Conservation (phyloP, 169 alveolate genomes). For the Perkinsus olseni region DNA sequence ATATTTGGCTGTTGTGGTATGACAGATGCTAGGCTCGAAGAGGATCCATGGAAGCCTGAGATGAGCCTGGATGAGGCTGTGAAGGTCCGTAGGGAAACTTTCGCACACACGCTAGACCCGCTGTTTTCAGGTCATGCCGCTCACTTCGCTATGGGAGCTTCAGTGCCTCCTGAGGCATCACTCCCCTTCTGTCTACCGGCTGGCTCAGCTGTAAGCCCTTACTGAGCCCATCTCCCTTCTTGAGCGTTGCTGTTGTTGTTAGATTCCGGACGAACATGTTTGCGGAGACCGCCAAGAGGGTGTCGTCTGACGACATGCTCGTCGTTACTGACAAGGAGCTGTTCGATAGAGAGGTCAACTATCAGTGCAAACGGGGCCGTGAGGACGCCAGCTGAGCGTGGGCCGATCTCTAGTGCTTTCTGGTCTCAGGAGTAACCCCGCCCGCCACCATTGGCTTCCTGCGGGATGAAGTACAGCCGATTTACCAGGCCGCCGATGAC, state of each 20-base stretch:
- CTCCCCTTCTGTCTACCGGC: not conserved
- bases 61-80: not conserved
- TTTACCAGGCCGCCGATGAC: not conserved
- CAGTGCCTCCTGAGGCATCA: not conserved
- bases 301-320: not conserved
- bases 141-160: not conserved
- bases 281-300: not conserved
- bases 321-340: not conserved
- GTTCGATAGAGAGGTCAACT: not conserved
- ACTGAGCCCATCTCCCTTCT: not conserved
- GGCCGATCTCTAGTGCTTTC: not conserved
- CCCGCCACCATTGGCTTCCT: not conserved
- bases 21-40: not conserved
- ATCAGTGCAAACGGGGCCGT: not conserved
- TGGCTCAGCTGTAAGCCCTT: not conserved
- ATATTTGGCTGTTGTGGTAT: not conserved
- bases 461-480: not conserved
- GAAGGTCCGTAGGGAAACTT: not conserved
- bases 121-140: not conserved
- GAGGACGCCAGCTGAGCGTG: not conserved
- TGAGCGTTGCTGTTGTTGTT: not conserved
- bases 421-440: not conserved
- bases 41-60: not conserved
- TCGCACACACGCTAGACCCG: not conserved
- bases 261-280: not conserved